phyloP scores from a whole-genome alignment of 495 filamentous ascomycete genomes.

The Penicillium cataractarum region DNA sequence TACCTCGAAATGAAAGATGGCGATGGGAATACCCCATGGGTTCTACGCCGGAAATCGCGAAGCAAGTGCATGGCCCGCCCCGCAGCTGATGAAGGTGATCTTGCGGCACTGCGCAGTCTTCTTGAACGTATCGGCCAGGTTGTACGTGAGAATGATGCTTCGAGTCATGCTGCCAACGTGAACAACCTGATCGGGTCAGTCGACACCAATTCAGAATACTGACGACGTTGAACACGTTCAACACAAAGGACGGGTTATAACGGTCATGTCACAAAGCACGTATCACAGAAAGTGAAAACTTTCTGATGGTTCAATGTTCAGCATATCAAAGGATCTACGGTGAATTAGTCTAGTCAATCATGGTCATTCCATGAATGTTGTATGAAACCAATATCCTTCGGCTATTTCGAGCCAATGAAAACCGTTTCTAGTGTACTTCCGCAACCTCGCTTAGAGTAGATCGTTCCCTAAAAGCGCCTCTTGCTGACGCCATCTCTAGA shows the following conservation, averaged over 20 bases:
- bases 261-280: no score
- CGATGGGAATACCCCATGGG: neutral
- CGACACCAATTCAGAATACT: no score
- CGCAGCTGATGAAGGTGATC: neutral
- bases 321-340: neutral
- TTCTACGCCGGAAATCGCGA: neutral
- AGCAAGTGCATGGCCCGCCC: neutral
- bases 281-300: no score
- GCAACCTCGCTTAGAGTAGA: neutral
- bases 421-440: neutral
- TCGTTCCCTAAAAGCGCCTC: neutral
- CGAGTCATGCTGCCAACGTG: neutral
- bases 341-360: neutral
- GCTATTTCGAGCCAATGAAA: neutral
- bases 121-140: neutral
- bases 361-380: neutral
- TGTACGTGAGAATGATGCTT: neutral
- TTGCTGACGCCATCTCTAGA: neutral
- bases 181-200: neutral
- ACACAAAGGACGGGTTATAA: no score
- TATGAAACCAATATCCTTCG: neutral
- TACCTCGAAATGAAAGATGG: slow-evolving; percentile 1
- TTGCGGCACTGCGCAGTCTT: neutral
- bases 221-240: neutral
- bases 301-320: neutral